Conservation (phyloP, 768 basidiomycete genomes). For the Lactarius sp. region DNA sequence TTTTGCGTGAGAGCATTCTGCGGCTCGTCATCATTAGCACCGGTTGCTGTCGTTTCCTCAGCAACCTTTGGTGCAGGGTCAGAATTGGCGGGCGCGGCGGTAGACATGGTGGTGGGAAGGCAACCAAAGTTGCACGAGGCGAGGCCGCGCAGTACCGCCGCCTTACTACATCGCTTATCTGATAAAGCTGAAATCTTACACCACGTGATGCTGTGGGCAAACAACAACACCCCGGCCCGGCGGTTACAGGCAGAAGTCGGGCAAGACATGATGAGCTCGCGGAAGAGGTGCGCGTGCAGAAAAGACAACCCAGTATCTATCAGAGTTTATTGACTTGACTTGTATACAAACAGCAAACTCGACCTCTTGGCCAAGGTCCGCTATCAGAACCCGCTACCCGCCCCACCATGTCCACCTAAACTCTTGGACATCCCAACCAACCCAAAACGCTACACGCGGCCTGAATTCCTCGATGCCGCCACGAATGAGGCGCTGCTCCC, state of each 20-base stretch:
- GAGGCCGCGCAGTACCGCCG: background rate
- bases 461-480: conserved; percentile 77
- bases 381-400: conserved; percentile 89
- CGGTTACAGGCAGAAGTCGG: background rate
- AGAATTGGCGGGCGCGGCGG: conserved; percentile 1
- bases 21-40: conserved; percentile 40
- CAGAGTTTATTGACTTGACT: background rate
- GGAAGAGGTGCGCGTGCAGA: conserved; percentile 42
- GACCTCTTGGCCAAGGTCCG: conserved; percentile 92
- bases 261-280: conserved; percentile 42
- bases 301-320: background rate
- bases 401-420: conserved; percentile 97
- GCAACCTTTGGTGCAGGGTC: conserved; percentile 16
- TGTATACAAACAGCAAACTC: conserved; percentile 51
- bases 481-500: conserved; percentile 81
- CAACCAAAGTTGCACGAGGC: background rate
- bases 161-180: background rate
- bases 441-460: conserved; percentile 79
- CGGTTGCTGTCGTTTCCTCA: conserved; percentile 18
- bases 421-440: conserved; percentile 88
- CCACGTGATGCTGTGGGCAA: conserved; percentile 3
- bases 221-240: too few species aligned
- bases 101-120: conserved; percentile 15
- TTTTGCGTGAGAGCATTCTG: conserved; percentile 64
- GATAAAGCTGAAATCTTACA: background rate